phyloP scores from a whole-genome alignment of 257 asterid genomes.

The Ocimum tenuiflorum region DNA sequence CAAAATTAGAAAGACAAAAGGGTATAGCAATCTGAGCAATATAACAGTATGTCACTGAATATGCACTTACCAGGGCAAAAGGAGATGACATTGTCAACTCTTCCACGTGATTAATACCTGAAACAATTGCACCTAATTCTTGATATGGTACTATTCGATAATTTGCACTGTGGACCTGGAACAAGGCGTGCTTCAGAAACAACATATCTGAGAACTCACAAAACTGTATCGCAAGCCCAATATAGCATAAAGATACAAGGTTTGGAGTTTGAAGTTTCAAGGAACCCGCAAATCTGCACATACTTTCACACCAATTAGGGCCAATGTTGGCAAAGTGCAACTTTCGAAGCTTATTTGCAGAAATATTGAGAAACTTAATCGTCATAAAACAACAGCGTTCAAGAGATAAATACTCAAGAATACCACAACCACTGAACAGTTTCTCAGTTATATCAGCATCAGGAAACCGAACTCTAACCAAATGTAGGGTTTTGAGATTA shows the following conservation, averaged over 20 bases:
- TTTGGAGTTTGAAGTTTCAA: slow-evolving; percentile 20
- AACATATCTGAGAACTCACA: slow-evolving; percentile 12
- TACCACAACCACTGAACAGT: slow-evolving; percentile 14
- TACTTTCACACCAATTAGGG: not conserved
- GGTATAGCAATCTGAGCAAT: not conserved
- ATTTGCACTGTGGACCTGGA: not conserved
- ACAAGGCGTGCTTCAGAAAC: not conserved
- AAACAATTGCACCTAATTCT: not conserved
- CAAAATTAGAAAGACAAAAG: not conserved
- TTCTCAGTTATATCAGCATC: slow-evolving; percentile 12
- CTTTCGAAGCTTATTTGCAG: slow-evolving; percentile 15
- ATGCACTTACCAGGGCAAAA: slow-evolving; percentile 13
- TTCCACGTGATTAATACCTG: not conserved
- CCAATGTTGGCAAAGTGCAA: slow-evolving; percentile 15
- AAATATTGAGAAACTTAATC: slow-evolving; percentile 11
- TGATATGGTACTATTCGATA: not conserved
- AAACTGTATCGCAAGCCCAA: not conserved
- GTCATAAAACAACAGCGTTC: slow-evolving; percentile 9
- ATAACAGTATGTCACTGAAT: not conserved
- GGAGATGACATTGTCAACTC: not conserved
- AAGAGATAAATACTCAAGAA: slow-evolving; percentile 17
- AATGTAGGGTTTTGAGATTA: slow-evolving; percentile 15
- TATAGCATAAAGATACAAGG: slow-evolving; percentile 11
- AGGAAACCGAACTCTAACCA: slow-evolving; percentile 18
- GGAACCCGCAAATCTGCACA: not conserved